Conservation (phyloP, 805 yeast species). For the Debaryomyces maramus region DNA sequence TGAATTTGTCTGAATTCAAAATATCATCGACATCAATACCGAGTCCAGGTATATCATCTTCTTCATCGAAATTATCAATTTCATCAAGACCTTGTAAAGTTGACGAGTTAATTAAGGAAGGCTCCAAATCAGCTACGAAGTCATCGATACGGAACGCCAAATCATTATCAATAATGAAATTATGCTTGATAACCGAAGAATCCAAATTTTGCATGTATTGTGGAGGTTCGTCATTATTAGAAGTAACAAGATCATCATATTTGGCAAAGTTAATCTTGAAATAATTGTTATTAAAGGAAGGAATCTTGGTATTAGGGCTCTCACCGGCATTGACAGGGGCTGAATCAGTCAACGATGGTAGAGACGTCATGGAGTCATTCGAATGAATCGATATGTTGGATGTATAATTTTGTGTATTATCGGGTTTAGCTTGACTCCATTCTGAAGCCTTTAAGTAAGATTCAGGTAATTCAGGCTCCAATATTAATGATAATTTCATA, state of each 20-base stretch:
- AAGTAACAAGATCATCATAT: constrained; percentile 30
- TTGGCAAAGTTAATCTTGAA: constrained; percentile 34
- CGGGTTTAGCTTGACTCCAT: neutral
- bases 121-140: constrained; percentile 30
- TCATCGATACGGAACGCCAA: constrained; percentile 38
- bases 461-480: constrained; percentile 61
- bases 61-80: constrained; percentile 33
- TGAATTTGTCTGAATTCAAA: constrained; percentile 40
- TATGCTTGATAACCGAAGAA: constrained; percentile 20
- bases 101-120: constrained; percentile 13
- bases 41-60: constrained; percentile 39
- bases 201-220: constrained; percentile 12
- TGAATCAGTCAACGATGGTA: neutral
- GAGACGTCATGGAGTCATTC: constrained; percentile 20
- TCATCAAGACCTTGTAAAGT: constrained; percentile 20
- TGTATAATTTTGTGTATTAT: constrained; percentile 8
- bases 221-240: neutral
- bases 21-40: constrained; percentile 47
- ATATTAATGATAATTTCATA: constrained; percentile 61
- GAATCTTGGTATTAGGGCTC: constrained; percentile 25
- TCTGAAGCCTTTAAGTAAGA: constrained; percentile 24
- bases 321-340: constrained; percentile 8
- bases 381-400: constrained; percentile 27
- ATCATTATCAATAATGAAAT: constrained; percentile 29
- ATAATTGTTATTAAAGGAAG: constrained; percentile 35